Evolutionary conservation across 331 rosid genomes (phyloP).

Genomic region (Quercus phellos): DNA sequence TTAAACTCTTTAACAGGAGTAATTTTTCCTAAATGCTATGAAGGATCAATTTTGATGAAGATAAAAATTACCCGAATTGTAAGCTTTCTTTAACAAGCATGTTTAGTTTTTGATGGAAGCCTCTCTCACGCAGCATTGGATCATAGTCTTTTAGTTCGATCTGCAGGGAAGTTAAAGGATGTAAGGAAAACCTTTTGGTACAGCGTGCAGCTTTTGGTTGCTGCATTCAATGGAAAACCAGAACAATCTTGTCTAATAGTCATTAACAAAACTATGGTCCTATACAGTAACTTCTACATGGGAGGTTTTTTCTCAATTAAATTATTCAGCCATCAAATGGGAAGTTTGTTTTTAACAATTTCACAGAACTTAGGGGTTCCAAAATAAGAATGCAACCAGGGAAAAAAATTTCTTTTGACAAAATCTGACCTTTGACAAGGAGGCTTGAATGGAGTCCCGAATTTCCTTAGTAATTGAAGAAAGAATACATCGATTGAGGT

Average conservation of each 20-base stretch:
- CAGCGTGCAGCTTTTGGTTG: too few species aligned
- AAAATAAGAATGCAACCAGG: neutral
- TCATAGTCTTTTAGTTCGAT: conserved; percentile 50
- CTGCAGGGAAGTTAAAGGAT: conserved; percentile 23
- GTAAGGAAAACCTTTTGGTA: neutral
- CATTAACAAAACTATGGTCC: neutral
- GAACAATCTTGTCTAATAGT: neutral
- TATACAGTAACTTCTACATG: neutral
- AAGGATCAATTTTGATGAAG: conserved; percentile 23
- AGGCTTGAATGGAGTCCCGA: conserved; percentile 47
- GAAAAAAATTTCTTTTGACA: neutral
- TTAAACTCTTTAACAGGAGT: neutral
- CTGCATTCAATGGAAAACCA: neutral
- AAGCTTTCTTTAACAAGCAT: conserved; percentile 63
- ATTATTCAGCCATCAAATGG: conserved; percentile 6
- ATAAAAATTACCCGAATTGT: conserved; percentile 45
- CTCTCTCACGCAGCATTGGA: conserved; percentile 73
- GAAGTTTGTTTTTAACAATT: neutral
- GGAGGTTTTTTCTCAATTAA: neutral
- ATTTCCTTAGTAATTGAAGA: conserved; percentile 48
- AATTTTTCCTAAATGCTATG: conserved; percentile 12
- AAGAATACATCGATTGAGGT: conserved; percentile 27
- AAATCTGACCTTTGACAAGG: conserved; percentile 50
- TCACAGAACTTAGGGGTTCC: neutral
- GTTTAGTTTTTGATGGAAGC: conserved; percentile 67